Base-by-base conservation (phyloP, 1,284 basidiomycete species). In the Leccinum brunneo-olivaceum region DNA sequence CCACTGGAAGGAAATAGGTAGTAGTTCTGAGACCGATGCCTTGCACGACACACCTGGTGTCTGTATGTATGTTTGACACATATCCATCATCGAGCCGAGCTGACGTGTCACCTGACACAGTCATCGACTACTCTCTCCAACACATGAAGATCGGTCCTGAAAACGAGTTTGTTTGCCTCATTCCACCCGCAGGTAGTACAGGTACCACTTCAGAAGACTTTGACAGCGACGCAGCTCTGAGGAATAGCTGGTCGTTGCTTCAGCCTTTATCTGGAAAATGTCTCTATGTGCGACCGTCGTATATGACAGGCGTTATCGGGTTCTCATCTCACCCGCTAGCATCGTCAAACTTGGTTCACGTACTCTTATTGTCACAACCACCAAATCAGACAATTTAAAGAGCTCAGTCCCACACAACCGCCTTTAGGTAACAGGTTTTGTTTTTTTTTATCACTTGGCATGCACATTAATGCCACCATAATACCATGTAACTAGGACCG, bases 331-430 rank as follows among this genome's bases (percentile, higher is more conserved):
- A 5, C 35, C 35, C 41, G 19, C 43, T 55, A 90, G 86, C 82
- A 85, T 63, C 77, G 79, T 55, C 85, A 89, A 73, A 77, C 83
- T 30, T 97, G 93, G 93, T 96, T 95, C 69, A 96, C 92, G 33
- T 96, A 95, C 66, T 84, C 89, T 47, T 95, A 95, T 67, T 95
- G 92, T 70, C 91, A 93, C 67, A 86, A 89, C 66, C 76, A 80
- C 48, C 80, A 90, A 66, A 86, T 92, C 50, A 81, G 90, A 45
- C 91, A 95, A 67, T 95, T 95, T 70, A 84, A 84, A 58, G 88
- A 90, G 66, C 69, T 74, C 45, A 52, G 64, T 43, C 72, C 69
- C 52, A 58, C 76, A 42, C 79, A 80, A 52, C 71, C 79, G 42
- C 77, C 81, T 53, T 69, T 79, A 65, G 83, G 84, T 83, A 66